Conservation (phyloP, 768 basidiomycete species). For the Russula foetens region DNA sequence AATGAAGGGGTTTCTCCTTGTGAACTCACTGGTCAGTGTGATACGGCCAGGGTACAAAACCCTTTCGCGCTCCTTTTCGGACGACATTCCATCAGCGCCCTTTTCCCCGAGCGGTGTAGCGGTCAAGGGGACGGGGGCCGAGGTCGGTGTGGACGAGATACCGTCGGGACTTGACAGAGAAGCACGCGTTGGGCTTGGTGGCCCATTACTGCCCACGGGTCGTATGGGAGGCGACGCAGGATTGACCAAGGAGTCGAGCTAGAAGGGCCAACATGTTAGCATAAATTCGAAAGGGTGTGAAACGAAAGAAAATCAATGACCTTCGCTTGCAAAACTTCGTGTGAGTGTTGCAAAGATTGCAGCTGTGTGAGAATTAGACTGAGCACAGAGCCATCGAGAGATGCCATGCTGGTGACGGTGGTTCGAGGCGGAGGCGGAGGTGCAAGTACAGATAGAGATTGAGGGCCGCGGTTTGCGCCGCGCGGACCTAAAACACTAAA, state of each 20-base stretch:
- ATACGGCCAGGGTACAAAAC: slow-evolving; percentile 76
- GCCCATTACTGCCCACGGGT: slow-evolving; percentile 29
- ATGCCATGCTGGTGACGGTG: slow-evolving; percentile 1
- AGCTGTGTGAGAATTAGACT: slow-evolving; percentile 69
- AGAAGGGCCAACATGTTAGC: not conserved
- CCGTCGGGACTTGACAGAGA: slow-evolving; percentile 27
- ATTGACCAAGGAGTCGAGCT: slow-evolving; percentile 47
- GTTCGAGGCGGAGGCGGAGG: too few relatives aligned
- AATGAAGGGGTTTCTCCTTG: not conserved
- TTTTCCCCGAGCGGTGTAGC: slow-evolving; percentile 16
- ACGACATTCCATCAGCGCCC: not conserved
- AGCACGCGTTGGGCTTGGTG: slow-evolving; percentile 25
- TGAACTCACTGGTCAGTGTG: slow-evolving; percentile 67
- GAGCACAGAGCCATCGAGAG: slow-evolving; percentile 44
- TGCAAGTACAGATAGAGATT: not conserved
- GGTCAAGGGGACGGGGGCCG: slow-evolving; percentile 16
- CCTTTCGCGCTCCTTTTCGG: slow-evolving; percentile 64
- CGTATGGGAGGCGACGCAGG: slow-evolving; percentile 22
- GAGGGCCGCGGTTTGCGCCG: not conserved
- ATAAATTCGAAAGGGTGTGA: not conserved
- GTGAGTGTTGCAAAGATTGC: slow-evolving; percentile 60
- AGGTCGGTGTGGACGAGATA: slow-evolving; percentile 26
- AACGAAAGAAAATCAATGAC: slow-evolving; percentile 31
- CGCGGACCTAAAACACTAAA: too few relatives aligned
- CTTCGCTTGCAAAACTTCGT: slow-evolving; percentile 75